phyloP scores from a whole-genome alignment of 768 basidiomycete species.

The Suillus hirtellus region DNA sequence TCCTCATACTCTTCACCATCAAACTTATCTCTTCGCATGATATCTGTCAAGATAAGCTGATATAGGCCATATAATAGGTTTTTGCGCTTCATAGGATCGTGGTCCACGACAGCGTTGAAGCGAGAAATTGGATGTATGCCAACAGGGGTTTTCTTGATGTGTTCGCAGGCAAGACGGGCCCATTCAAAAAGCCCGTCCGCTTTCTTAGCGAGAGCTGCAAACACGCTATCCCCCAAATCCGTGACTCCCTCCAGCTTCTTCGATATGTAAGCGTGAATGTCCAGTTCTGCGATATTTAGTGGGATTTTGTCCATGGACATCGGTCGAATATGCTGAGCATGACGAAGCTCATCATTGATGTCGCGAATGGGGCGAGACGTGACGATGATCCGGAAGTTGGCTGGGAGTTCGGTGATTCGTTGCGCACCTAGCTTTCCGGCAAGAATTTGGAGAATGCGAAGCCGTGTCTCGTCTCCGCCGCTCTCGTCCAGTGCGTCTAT shows the following conservation, averaged over 20 bases:
- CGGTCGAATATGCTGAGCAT: background rate
- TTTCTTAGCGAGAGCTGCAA: background rate
- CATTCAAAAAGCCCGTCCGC: background rate
- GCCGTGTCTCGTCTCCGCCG: constrained; percentile 7
- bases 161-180: background rate
- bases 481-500: constrained; percentile 27
- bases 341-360: background rate
- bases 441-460: constrained; percentile 16
- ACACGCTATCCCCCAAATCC: background rate
- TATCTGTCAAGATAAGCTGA: background rate
- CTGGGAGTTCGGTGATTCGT: constrained; percentile 10
- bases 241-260: background rate
- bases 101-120: too few species aligned
- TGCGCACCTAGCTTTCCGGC: background rate
- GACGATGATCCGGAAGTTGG: constrained; percentile 11
- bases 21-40: background rate
- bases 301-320: background rate
- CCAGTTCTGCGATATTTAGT: background rate
- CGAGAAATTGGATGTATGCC: too few species aligned
- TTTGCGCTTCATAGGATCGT: too few species aligned
- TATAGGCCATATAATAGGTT: background rate
- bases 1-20: too few species aligned
- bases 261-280: background rate
- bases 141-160: background rate
- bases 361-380: constrained; percentile 1